These are phyloP conservation scores for Aspergillus sclerotiicarbonarius DNA, from an alignment of 495 filamentous ascomycete species.

Conservation along the genomic window DNA sequence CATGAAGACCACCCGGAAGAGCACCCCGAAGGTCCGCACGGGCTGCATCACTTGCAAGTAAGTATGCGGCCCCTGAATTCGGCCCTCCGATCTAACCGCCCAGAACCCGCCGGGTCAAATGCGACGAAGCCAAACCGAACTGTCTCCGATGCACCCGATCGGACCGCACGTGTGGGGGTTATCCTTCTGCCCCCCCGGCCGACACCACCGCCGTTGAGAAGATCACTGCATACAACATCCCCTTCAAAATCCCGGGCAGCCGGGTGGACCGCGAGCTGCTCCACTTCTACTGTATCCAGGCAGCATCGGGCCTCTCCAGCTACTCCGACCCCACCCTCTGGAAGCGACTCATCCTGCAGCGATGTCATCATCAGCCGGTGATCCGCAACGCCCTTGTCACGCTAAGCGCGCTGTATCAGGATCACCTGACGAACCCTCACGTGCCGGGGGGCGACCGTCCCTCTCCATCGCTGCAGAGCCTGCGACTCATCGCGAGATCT, in stretches of 20 bases:
- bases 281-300: slow-evolving; percentile 35
- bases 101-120: slow-evolving; percentile 43
- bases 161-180: slow-evolving; percentile 41
- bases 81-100: background rate
- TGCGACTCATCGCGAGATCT: slow-evolving; percentile 21
- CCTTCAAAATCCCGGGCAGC: slow-evolving; percentile 36
- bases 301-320: slow-evolving; percentile 32
- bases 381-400: slow-evolving; percentile 43
- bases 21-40: slow-evolving; percentile 26
- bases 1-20: slow-evolving; percentile 15
- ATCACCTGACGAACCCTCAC: slow-evolving; percentile 1
- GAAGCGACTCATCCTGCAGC: slow-evolving; percentile 37
- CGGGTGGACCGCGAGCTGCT: slow-evolving; percentile 35
- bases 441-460: background rate
- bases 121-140: slow-evolving; percentile 39
- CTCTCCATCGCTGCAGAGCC: background rate
- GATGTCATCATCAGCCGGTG: slow-evolving; percentile 33
- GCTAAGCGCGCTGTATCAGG: slow-evolving; percentile 28
- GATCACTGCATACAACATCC: slow-evolving; percentile 29
- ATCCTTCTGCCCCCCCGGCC: slow-evolving; percentile 7
- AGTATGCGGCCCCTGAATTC: slow-evolving; percentile 1
- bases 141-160: slow-evolving; percentile 38
- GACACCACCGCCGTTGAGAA: background rate
- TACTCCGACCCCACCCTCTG: slow-evolving; percentile 43
- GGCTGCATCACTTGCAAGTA: slow-evolving; percentile 30